Conservation (phyloP, 768 basidiomycete genomes). For the Peribolospora baueri region DNA sequence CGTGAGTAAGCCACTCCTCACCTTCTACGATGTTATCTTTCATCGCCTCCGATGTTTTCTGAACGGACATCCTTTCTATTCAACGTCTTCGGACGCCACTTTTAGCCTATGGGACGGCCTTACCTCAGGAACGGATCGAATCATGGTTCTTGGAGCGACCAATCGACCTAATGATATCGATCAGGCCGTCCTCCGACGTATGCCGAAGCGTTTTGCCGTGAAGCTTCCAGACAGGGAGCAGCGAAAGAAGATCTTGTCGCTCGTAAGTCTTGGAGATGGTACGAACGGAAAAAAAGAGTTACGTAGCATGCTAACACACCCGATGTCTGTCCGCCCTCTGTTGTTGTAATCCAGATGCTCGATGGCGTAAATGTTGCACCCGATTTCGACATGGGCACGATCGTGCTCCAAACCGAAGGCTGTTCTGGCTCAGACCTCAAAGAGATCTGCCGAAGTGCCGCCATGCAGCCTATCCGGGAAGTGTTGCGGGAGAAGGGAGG, state of each 20-base stretch:
- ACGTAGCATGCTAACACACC: background rate
- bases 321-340: too few species aligned
- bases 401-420: constrained; percentile 48
- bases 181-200: constrained; percentile 56
- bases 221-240: constrained; percentile 53
- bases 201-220: constrained; percentile 89
- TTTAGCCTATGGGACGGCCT: constrained; percentile 75
- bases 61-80: constrained; percentile 15
- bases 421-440: constrained; percentile 73
- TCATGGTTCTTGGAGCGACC: constrained; percentile 79
- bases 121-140: constrained; percentile 50
- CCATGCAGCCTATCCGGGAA: constrained; percentile 39
- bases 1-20: constrained; percentile 26
- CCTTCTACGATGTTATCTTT: background rate
- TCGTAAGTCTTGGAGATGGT: constrained; percentile 28
- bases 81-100: background rate
- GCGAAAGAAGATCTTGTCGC: constrained; percentile 51
- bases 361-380: constrained; percentile 44
- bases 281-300: background rate
- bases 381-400: constrained; percentile 32
- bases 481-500: constrained; percentile 36
- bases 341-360: constrained; percentile 40
- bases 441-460: constrained; percentile 78
- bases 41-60: background rate
- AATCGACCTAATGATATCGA: constrained; percentile 87